phyloP scores from a whole-genome alignment of 768 basidiomycete species.

The Pluteus cervinus region DNA sequence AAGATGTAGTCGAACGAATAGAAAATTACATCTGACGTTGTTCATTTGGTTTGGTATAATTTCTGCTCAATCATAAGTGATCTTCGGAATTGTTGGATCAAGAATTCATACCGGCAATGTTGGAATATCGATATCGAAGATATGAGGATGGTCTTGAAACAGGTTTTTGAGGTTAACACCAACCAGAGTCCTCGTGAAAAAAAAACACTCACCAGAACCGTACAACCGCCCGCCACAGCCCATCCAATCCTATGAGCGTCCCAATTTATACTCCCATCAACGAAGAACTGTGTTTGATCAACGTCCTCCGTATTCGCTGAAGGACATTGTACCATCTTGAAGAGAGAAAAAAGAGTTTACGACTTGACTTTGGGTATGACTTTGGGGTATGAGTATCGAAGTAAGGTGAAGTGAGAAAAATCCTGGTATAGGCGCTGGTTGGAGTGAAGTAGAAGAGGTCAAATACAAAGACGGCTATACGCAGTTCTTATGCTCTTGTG shows the following conservation, averaged over 20 bases:
- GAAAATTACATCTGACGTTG: constrained; percentile 63
- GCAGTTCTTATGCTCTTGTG: too few species aligned
- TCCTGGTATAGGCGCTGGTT: too few species aligned
- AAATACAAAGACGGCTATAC: too few species aligned
- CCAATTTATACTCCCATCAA: constrained; percentile 34
- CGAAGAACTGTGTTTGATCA: constrained; percentile 61
- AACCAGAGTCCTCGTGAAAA: neutral
- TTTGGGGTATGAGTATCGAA: too few species aligned
- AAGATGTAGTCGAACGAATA: constrained; percentile 3
- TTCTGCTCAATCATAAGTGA: constrained; percentile 27
- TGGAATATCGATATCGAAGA: constrained; percentile 39
- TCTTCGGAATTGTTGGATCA: neutral
- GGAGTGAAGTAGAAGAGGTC: too few species aligned
- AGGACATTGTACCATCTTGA: too few species aligned
- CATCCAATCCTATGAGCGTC: constrained; percentile 57
- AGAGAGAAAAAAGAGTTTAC: too few species aligned
- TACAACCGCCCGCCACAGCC: constrained; percentile 53
- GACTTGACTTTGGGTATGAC: too few species aligned
- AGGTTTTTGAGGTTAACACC: neutral
- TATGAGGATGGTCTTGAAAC: constrained; percentile 44
- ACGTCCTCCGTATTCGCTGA: constrained; percentile 41
- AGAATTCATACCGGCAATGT: constrained; percentile 46
- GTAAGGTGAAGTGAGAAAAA: too few species aligned
- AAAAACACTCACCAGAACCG: constrained; percentile 37
- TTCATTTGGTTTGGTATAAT: constrained; percentile 55